Conservation (phyloP, 1,284 basidiomycete genomes). For the Puccinia polysora region DNA sequence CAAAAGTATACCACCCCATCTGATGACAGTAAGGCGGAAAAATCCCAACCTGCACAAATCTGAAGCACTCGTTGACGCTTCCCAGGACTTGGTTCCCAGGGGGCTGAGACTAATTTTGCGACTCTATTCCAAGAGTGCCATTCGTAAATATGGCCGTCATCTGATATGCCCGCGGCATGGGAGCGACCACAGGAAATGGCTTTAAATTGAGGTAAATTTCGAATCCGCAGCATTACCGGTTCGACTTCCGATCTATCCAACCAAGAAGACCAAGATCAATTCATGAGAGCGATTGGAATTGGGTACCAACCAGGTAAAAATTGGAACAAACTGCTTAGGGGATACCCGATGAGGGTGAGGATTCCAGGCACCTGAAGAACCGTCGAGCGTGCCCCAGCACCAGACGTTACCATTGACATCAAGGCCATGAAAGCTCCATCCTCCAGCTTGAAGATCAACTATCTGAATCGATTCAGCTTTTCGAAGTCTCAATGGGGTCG, state of each 20-base stretch:
- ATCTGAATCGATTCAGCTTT: slow-evolving; percentile 41
- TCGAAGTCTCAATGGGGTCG: slow-evolving; percentile 43
- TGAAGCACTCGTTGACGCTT: slow-evolving; percentile 47
- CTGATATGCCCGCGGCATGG: slow-evolving; percentile 46
- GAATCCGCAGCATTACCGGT: neutral
- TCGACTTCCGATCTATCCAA: slow-evolving; percentile 7
- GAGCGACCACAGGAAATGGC: slow-evolving; percentile 45
- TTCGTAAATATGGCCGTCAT: slow-evolving; percentile 43
- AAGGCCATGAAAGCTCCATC: slow-evolving; percentile 47
- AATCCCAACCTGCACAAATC: slow-evolving; percentile 37
- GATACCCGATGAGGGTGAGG: slow-evolving; percentile 19
- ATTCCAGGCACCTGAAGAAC: slow-evolving; percentile 8
- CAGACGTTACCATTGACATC: slow-evolving; percentile 45
- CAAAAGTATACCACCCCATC: slow-evolving; percentile 28
- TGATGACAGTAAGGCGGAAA: slow-evolving; percentile 18
- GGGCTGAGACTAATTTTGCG: slow-evolving; percentile 46
- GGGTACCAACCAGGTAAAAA: neutral
- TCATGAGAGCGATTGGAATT: slow-evolving; percentile 14
- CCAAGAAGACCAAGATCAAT: neutral
- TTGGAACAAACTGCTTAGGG: slow-evolving; percentile 8
- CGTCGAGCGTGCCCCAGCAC: slow-evolving; percentile 46
- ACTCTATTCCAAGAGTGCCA: slow-evolving; percentile 45
- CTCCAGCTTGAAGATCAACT: slow-evolving; percentile 47
- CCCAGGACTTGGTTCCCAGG: slow-evolving; percentile 25
- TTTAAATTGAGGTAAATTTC: slow-evolving; percentile 39